Evolutionary conservation across 164 flowering plant species (phyloP), one percentile per base, ranked within the genome.

Genomic region (Pachysandra terminalis): DNA sequence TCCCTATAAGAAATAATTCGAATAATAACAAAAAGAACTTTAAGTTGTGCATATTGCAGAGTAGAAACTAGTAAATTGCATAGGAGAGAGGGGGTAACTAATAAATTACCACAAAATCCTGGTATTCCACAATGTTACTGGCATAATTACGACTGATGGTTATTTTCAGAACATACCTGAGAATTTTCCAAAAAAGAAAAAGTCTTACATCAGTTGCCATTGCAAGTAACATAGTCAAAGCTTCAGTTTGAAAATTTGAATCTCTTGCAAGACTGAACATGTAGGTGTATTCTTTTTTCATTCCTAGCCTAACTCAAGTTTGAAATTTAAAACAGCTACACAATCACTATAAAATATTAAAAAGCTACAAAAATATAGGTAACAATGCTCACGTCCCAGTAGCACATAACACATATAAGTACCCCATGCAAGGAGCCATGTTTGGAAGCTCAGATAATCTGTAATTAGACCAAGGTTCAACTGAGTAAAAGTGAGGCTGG

Each of bases 81-180:
- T 5, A 45, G 3, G 21, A 0, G 14, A 3, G n/a, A 54, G 71
- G 24, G n/a, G n/a, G n/a, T n/a, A 57, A 51, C 13, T 16, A 51
- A 41, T 10, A 41, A 10, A 32, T 80, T 84, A 93, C 98, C 90
- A 84, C 84, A 76, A 93, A 90, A 64, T 93, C 98, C 76, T 91
- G 91, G 78, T 80, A 86, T 71, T 93, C 91, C 57, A 86, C 80
- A 55, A 93, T 87, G 81, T 86, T 89, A 73, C 90, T 90, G 68
- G 82, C 93, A 82, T 90, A 93, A 66, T 87, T 90, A 65, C 97
- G 94, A 67, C 81, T 87, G 62, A 93, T 75, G 19, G 98, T 93
- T 66, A 90, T 91, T 79, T 91, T 93, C 71, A 93, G 79, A 74
- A 89, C 81, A 82, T 93, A 93, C 87, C 98, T 93, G 81, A 59